Evolutionary conservation across 768 basidiomycete genomes (phyloP).

Genomic region (Mycena capillaripes): DNA sequence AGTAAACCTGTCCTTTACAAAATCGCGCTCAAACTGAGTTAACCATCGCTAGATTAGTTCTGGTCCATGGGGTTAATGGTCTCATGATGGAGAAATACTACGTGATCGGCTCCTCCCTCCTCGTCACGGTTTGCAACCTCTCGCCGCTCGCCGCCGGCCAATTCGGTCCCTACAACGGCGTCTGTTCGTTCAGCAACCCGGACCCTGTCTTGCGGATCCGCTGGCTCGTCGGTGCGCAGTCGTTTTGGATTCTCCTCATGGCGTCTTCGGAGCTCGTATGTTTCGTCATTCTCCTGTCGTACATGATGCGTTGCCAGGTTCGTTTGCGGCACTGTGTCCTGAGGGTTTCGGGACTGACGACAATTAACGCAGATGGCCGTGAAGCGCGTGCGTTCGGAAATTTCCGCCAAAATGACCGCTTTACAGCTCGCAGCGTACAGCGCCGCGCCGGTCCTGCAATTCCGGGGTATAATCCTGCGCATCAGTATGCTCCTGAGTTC

Average conservation of each 20-base stretch:
- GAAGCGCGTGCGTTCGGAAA: background rate
- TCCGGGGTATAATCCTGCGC: constrained; percentile 9
- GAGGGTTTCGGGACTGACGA: background rate
- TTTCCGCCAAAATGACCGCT: background rate
- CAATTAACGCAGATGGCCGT: background rate
- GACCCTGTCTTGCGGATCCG: too few relatives aligned
- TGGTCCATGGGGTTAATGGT: constrained; percentile 16
- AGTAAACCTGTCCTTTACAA: background rate
- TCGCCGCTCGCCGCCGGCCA: constrained; percentile 6
- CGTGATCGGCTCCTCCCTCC: too few relatives aligned
- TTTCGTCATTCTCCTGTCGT: background rate
- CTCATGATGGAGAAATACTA: too few relatives aligned
- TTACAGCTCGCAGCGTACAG: background rate
- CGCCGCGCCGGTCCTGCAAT: background rate
- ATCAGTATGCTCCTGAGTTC: constrained; percentile 3
- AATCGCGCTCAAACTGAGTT: background rate
- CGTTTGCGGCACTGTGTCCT: background rate
- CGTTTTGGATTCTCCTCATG: constrained; percentile 15
- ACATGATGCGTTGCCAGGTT: background rate
- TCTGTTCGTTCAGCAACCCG: constrained; percentile 1
- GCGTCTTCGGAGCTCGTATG: background rate
- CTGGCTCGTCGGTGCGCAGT: constrained; percentile 7
- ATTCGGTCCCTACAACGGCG: background rate
- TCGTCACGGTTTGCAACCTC: background rate
- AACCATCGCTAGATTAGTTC: background rate